Percentiles rank a stretch among this genome's conserved stretches.
Conservation (phyloP, 345 rosid species). For the Salix brachista region DNA sequence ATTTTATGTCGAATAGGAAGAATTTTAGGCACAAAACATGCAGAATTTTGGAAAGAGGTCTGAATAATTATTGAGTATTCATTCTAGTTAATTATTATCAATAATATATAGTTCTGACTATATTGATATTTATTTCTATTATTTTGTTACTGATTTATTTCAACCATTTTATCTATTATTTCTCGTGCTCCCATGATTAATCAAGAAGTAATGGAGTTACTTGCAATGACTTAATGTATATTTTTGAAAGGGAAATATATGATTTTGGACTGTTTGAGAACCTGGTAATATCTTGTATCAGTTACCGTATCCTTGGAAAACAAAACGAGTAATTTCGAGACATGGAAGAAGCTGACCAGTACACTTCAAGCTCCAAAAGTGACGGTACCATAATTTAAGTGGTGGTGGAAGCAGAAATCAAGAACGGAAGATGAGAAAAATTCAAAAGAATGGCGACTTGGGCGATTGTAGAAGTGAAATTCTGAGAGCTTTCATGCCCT, state of each 20-base stretch:
- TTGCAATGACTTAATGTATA: no score
- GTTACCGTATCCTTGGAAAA: not conserved
- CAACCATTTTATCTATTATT: no score
- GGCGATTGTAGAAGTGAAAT: no score
- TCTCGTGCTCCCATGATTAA: no score
- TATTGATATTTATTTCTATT: no score
- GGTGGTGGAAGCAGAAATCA: not conserved
- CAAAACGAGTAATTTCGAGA: constrained; percentile 3
- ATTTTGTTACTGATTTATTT: no score
- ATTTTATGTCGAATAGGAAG: not conserved
- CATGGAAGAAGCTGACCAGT: not conserved
- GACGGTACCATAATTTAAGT: not conserved
- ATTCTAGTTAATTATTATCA: not conserved
- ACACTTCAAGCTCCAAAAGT: constrained; percentile 1
- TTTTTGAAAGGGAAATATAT: no score
- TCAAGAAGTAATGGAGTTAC: no score
- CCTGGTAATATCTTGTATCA: not conserved
- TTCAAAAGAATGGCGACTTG: not conserved
- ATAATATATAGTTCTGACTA: no score
- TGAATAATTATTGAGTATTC: not conserved
- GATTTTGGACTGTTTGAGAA: not conserved
- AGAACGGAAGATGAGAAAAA: not conserved
- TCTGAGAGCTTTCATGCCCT: no score
- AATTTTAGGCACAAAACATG: no score
- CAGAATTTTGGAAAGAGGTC: not conserved